These are phyloP conservation scores for Iris pallida DNA, from an alignment of 116 monocot species.

Conservation along the genomic window DNA sequence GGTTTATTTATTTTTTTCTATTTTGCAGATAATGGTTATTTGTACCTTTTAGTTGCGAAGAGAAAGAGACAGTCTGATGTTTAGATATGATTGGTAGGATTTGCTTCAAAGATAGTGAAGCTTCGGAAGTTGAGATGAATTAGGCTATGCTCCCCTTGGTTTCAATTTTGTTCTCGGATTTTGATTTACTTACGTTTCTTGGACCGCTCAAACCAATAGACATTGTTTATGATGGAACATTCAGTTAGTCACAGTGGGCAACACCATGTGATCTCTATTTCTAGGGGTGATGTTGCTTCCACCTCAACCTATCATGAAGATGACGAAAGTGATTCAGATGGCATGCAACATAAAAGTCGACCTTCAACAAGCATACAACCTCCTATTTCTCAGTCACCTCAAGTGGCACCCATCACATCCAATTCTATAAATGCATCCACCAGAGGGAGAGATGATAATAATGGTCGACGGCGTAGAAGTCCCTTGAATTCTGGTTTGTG, in stretches of 20 bases:
- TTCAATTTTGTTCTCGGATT: not conserved
- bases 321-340: conserved; percentile 3
- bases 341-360: conserved; percentile 9
- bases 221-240: conserved; percentile 26
- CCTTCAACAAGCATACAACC: conserved; percentile 9
- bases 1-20: too few relatives aligned
- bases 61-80: too few relatives aligned
- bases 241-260: conserved; percentile 8
- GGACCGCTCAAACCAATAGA: conserved; percentile 8
- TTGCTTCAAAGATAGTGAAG: too few relatives aligned
- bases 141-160: too few relatives aligned
- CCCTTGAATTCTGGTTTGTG: conserved; percentile 46
- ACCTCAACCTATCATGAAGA: conserved; percentile 11
- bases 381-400: conserved; percentile 21
- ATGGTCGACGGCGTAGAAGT: conserved; percentile 48
- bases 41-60: too few relatives aligned
- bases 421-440: conserved; percentile 26
- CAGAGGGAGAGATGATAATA: conserved; percentile 41
- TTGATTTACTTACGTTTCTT: conserved; percentile 4
- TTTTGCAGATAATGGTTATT: too few relatives aligned
- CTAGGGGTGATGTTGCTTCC: conserved; percentile 10
- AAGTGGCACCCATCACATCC: conserved; percentile 14
- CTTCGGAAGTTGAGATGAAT: too few relatives aligned
- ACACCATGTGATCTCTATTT: conserved; percentile 27
- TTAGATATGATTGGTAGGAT: too few relatives aligned